phyloP scores from a whole-genome alignment of 805 yeast species.

The Groenewaldozyma tartarivorans region DNA sequence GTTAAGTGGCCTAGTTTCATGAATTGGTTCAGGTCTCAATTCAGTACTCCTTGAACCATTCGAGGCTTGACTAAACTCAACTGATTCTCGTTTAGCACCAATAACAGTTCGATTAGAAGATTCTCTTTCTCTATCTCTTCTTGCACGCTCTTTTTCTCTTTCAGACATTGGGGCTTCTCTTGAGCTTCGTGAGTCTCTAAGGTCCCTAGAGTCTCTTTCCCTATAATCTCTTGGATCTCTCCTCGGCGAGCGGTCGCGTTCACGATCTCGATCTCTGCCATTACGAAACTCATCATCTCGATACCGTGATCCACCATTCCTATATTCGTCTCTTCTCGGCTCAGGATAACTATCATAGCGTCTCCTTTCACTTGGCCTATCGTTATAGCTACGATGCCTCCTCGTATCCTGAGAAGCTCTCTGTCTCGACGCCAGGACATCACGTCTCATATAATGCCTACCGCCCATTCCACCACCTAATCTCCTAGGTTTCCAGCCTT shows the following conservation, averaged over 20 bases:
- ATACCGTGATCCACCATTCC: constrained; percentile 10
- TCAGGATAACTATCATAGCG: neutral
- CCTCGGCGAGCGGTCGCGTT: constrained; percentile 8
- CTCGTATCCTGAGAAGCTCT: constrained; percentile 1
- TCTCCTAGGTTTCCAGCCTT: constrained; percentile 31
- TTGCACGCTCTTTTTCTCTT: constrained; percentile 15
- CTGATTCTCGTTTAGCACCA: neutral
- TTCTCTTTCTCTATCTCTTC: constrained; percentile 4
- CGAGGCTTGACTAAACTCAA: no score
- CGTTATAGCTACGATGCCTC: constrained; percentile 5
- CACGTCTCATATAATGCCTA: constrained; percentile 43
- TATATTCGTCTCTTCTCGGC: constrained; percentile 8
- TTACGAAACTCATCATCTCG: constrained; percentile 6
- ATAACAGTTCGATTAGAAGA: neutral
- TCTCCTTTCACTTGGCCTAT: neutral
- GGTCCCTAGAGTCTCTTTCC: constrained; percentile 16
- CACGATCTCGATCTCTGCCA: constrained; percentile 2
- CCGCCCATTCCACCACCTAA: constrained; percentile 96
- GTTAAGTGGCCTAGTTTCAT: no score
- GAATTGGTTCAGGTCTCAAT: neutral
- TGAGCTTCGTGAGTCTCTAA: constrained; percentile 1
- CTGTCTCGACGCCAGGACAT: constrained; percentile 4
- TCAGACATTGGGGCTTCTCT: constrained; percentile 12
- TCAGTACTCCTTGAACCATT: no score
- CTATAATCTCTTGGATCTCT: constrained; percentile 8